Percentiles rank a stretch among this genome's conserved stretches.
Evolutionary conservation across 2,329 filamentous ascomycete genomes (phyloP).

Genomic region (Uncinocarpus reesii): DNA sequence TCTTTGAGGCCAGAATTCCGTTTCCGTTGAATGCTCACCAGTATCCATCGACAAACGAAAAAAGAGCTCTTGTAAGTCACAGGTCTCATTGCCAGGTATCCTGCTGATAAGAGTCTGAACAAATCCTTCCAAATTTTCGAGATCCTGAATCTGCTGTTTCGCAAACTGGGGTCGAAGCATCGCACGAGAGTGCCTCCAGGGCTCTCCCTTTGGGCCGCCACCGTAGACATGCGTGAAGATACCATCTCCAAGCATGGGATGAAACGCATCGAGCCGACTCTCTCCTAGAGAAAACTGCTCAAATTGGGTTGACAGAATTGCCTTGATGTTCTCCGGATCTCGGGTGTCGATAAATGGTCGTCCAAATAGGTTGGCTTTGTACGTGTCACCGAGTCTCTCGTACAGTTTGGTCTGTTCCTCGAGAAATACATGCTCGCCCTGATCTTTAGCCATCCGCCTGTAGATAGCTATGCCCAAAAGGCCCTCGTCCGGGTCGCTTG

Average conservation of each 20-base stretch:
- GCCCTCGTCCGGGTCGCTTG: slow-evolving; percentile 1
- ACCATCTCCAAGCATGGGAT: slow-evolving; percentile 32
- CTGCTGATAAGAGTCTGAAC: slow-evolving; percentile 63
- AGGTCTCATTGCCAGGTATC: slow-evolving; percentile 42
- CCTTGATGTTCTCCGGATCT: slow-evolving; percentile 84
- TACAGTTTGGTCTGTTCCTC: slow-evolving; percentile 3
- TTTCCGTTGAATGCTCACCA: neutral
- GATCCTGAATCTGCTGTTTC: slow-evolving; percentile 69
- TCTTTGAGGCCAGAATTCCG: neutral
- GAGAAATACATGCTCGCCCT: slow-evolving; percentile 9
- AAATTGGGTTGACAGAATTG: slow-evolving; percentile 76
- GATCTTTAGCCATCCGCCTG: neutral
- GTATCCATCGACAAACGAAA: slow-evolving; percentile 72
- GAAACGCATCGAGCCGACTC: slow-evolving; percentile 54
- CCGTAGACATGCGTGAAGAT: slow-evolving; percentile 32
- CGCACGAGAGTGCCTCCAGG: slow-evolving; percentile 71
- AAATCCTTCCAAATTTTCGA: slow-evolving; percentile 72
- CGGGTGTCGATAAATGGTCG: slow-evolving; percentile 54
- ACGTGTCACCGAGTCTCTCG: slow-evolving; percentile 13
- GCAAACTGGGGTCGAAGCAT: slow-evolving; percentile 80
- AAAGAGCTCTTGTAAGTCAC: slow-evolving; percentile 67
- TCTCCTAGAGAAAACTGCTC: slow-evolving; percentile 63
- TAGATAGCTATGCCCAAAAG: slow-evolving; percentile 13
- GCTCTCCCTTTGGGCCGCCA: slow-evolving; percentile 38
- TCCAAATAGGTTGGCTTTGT: slow-evolving; percentile 14